Evolutionary conservation across 192 early-diverging fungal species (phyloP).

Genomic region (Thoreauomyces humboldtii): DNA sequence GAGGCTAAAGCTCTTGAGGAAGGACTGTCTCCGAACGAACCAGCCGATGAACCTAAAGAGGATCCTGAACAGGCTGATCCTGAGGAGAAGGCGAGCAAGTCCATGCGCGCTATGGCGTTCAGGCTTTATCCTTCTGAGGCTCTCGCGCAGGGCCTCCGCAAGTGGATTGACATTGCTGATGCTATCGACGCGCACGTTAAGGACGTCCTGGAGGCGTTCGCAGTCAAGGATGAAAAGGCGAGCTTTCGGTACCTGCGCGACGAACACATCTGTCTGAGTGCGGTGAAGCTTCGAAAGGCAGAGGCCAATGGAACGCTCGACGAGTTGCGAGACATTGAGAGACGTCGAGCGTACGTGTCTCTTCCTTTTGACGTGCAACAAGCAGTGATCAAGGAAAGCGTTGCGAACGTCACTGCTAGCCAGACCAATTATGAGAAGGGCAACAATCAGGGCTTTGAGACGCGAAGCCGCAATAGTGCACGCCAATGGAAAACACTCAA

Average conservation of each 20-base stretch:
- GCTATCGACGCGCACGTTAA: conserved; percentile 6
- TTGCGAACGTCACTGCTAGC: background rate
- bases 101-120: background rate
- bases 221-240: background rate
- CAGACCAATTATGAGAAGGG: conserved; percentile 15
- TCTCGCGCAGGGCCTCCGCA: background rate
- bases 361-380: conserved; percentile 14
- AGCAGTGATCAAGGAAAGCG: conserved; percentile 2
- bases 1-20: too few species aligned
- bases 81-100: background rate
- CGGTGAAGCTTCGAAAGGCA: background rate
- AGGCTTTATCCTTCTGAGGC: background rate
- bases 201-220: background rate
- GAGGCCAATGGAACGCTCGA: background rate
- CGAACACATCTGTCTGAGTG: conserved; percentile 5
- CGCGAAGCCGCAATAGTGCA: background rate
- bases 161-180: conserved; percentile 5
- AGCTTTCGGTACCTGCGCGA: conserved; percentile 2
- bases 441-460: conserved; percentile 12
- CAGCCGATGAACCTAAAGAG: too few species aligned
- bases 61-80: background rate
- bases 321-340: background rate
- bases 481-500: conserved; percentile 16
- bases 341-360: background rate
- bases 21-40: too few species aligned